Evolutionary conservation across 2,329 filamentous ascomycete species (phyloP).

Genomic region (Alternaria brassicicola): DNA sequence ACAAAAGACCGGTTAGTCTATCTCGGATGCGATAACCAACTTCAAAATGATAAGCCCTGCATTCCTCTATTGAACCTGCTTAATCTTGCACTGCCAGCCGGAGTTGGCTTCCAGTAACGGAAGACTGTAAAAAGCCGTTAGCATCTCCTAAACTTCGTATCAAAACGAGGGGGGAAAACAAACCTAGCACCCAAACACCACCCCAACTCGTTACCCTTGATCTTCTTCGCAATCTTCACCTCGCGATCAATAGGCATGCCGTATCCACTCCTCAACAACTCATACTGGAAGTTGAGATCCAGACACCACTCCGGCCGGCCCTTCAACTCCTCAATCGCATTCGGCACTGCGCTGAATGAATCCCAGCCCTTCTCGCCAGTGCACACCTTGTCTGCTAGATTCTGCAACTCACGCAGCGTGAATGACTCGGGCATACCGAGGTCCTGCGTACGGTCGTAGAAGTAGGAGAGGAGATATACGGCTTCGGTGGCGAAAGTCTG

Average conservation of each 20-base stretch:
- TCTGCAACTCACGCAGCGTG: constrained; percentile 86
- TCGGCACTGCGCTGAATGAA: constrained; percentile 76
- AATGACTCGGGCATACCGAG: constrained; percentile 99
- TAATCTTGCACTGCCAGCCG: constrained; percentile 89
- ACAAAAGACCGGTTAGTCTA: not conserved
- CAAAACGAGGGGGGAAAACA: constrained; percentile 39
- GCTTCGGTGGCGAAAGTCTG: constrained; percentile 94
- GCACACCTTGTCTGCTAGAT: constrained; percentile 84
- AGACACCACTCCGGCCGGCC: constrained; percentile 90
- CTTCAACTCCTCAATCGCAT: constrained; percentile 78
- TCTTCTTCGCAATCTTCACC: constrained; percentile 98
- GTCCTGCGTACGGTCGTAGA: constrained; percentile 91
- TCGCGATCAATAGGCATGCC: constrained; percentile 97
- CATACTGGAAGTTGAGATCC: constrained; percentile 96
- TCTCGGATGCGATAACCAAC: accelerated
- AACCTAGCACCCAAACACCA: constrained; percentile 98
- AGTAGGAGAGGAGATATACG: constrained; percentile 96
- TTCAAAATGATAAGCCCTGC: too few species aligned
- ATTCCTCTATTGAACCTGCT: constrained; percentile 60
- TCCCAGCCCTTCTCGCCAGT: constrained; percentile 78
- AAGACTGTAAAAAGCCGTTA: constrained; percentile 64
- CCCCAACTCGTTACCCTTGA: constrained; percentile 93
- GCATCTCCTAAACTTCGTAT: constrained; percentile 17
- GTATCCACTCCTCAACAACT: constrained; percentile 90
- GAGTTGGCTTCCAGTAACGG: constrained; percentile 81